Base-by-base conservation (phyloP, 176 grass and related monocot species). In the Leersia perrieri region DNA sequence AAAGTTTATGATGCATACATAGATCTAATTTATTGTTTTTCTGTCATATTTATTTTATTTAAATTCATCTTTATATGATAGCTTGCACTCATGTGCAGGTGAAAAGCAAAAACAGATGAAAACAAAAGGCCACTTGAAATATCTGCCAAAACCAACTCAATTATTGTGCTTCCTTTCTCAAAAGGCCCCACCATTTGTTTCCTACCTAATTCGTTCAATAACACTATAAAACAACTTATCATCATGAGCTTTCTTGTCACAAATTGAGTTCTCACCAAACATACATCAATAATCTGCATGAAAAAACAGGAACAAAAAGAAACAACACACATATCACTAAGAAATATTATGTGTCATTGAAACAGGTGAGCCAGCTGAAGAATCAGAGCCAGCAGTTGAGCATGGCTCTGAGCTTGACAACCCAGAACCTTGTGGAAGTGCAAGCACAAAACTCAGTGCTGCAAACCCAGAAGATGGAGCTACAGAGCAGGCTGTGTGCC, bases 371-470 rank as follows among this genome's bases (percentile, higher is more conserved):
- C 16, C 83, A 82, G 33, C 83, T 98, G 12, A 91, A 82, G 87
- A 74, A 76, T 42, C 22, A 89, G 26, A 80, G 80, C 11, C 63
- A 89, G 44, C 88, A 83, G 1, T 27, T 90, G 3, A 68, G 78
- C n/a, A 57, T 41, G 31, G 40, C 80, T 5, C 62, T 95, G 12
- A 36, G 61, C 66, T 51, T 82, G 42, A 78, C 83, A 28, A 84
- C 72, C 9, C 81, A 92, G 13, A 82, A 86, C 27, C 83, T 80
- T 39, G 68, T 66, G 18, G 88, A 83, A 23, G 40, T 91, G 51
- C 81, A 95, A 42, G 61, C 88, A 15, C 90, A 91, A 15, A 98
- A 93, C 68, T 86, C 92, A 2, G 92, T 98, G 18, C 79, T 95
- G 26, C 91, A 85, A 14, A 88, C 90, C 12, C 95, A 89, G 87